Percentiles rank a stretch among this genome's conserved stretches.
These are phyloP conservation scores for Tricholoma terreum DNA, from an alignment of 768 basidiomycete species.

Conservation along the genomic window DNA sequence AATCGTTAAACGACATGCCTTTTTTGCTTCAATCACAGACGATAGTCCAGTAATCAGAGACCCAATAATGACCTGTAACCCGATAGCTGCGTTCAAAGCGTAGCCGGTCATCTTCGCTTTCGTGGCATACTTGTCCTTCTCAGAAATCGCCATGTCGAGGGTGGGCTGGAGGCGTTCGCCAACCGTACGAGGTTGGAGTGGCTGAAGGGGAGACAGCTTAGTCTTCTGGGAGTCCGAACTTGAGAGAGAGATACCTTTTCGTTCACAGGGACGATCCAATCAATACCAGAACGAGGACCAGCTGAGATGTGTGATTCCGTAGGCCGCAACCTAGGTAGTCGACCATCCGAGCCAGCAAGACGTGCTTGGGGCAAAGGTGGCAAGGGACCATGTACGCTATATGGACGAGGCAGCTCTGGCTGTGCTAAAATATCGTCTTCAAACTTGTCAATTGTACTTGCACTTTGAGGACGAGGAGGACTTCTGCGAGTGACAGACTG, in stretches of 20 bases:
- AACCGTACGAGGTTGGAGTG: conserved; percentile 33
- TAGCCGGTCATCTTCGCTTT: conserved; percentile 44
- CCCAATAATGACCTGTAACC: conserved; percentile 61
- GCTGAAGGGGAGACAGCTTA: neutral
- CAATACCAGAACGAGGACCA: conserved; percentile 28
- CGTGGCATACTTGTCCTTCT: conserved; percentile 43
- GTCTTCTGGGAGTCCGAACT: neutral
- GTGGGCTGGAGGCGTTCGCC: conserved; percentile 57
- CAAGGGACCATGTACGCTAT: conserved; percentile 1
- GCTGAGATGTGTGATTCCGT: conserved; percentile 13
- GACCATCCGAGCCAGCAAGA: conserved; percentile 1
- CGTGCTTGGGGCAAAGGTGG: conserved; percentile 15
- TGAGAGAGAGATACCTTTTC: neutral
- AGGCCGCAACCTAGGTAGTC: conserved; percentile 9
- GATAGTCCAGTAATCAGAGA: conserved; percentile 67
- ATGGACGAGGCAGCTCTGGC: neutral
- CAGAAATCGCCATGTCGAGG: conserved; percentile 40
- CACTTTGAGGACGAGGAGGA: neutral
- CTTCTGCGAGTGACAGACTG: neutral
- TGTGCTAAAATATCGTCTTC: conserved; percentile 6
- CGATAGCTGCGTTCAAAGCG: conserved; percentile 49
- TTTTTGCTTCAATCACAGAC: conserved; percentile 39
- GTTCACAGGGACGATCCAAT: conserved; percentile 37
- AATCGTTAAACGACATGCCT: conserved; percentile 30
- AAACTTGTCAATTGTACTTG: conserved; percentile 5